Conservation (phyloP, 2,329 filamentous ascomycete genomes). For the Calonectria montana region DNA sequence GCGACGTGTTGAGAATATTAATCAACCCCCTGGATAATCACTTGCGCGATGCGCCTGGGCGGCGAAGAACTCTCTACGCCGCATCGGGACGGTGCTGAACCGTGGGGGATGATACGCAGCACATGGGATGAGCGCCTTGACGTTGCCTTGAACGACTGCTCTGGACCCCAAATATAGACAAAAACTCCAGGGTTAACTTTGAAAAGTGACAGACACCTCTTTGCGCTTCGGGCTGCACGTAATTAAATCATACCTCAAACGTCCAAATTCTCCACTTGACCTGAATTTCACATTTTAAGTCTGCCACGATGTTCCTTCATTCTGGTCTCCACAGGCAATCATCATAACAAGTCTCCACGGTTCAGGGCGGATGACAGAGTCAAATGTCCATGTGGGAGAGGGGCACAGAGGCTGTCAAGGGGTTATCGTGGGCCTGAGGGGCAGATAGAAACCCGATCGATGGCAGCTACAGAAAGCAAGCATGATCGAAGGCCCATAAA, state of each 20-base stretch:
- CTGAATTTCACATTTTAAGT: constrained; percentile 17
- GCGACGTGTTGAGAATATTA: constrained; percentile 7
- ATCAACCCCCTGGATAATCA: constrained; percentile 5
- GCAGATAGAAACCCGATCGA: constrained; percentile 16
- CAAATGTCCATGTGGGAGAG: constrained; percentile 17
- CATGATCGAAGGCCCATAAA: constrained; percentile 2
- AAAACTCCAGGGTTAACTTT: background rate
- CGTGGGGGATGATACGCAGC: constrained; percentile 17
- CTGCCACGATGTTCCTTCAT: constrained; percentile 5
- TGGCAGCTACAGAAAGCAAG: constrained; percentile 10
- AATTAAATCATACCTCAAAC: constrained; percentile 20
- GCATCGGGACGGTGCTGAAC: constrained; percentile 3
- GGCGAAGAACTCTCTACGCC: constrained; percentile 34
- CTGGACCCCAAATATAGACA: background rate
- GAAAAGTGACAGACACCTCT: constrained; percentile 16
- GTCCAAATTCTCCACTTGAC: constrained; percentile 16
- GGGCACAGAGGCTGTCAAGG: constrained; percentile 9
- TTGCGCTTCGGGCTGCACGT: constrained; percentile 15
- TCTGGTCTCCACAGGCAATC: constrained; percentile 4
- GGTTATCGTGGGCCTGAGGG: constrained; percentile 15
- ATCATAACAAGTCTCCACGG: background rate
- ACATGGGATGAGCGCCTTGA: constrained; percentile 16
- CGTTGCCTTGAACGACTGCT: constrained; percentile 21
- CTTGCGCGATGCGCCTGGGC: constrained; percentile 13
- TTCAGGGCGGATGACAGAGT: constrained; percentile 9